Base-by-base conservation (phyloP, 176 grass and related monocot genomes). In the Oryza longistaminata region DNA sequence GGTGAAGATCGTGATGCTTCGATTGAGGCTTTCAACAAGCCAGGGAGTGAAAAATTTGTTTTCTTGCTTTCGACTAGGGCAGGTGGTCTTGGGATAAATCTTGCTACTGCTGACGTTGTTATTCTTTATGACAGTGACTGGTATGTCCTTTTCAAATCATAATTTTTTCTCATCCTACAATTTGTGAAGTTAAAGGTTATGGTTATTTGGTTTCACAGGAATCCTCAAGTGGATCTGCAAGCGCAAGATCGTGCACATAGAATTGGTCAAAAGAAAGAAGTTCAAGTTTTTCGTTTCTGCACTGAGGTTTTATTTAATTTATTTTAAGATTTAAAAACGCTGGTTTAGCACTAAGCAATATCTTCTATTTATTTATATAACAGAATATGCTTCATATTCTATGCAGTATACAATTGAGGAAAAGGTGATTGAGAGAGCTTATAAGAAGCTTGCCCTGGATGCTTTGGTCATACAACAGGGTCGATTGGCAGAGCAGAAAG, bases 181-280 rank as follows among this genome's bases (percentile, higher is more conserved):
- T 43, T 2, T 27, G 61, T 85, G 34, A 31, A 44, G 11, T 74
- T 62, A 58, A 64, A 40, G 31, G 72, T 27, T 72, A 65, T 82
- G 66, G 37, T 78, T 77, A n/a, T 79, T 80, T 21, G 80, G 27
- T 78, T 82, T 80, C 73, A 31, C 77, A 94, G 92, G 92, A 94
- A 94, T 46, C 92, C 92, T 31, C 92, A 94, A 85, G 89, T 91
- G 74, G 92, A 94, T 89, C 73, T 91, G 62, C 92, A 94, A 89
- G 92, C 89, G 72, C 89, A 94, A 82, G 92, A 94, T 49, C 87
- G 92, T 80, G 92, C 92, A 67, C 92, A 94, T 77, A 89, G 92
- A 81, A 94, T 91, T 94, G 92, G 92, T 58, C 92, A 94, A 84
- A 94, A 94, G 62, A 94, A 91, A 72, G 92, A 94, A 94, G 92